These are phyloP conservation scores for Solanum medicagineum DNA, from an alignment of 257 asterid genomes.

Conservation along the genomic window DNA sequence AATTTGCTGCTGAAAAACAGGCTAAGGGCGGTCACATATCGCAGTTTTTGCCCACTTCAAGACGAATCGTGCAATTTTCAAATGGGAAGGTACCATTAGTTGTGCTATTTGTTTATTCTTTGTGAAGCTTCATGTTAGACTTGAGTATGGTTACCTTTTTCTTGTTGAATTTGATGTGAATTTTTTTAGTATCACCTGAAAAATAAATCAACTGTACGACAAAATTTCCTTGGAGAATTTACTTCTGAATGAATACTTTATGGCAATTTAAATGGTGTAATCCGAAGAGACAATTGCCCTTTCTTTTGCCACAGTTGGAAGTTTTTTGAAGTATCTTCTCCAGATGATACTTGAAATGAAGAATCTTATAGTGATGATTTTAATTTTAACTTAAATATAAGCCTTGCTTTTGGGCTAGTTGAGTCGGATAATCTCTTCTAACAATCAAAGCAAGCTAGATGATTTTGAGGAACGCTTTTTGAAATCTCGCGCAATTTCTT, in stretches of 20 bases:
- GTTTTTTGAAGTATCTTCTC: background rate
- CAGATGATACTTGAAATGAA: background rate
- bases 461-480: background rate
- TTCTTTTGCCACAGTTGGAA: background rate
- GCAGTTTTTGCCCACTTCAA: slow-evolving; percentile 85
- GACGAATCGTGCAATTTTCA: slow-evolving; percentile 91
- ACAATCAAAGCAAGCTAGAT: background rate
- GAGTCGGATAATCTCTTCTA: background rate
- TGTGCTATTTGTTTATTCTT: background rate
- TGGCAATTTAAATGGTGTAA: background rate
- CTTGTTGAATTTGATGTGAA: background rate
- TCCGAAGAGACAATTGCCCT: background rate
- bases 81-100: slow-evolving; percentile 56
- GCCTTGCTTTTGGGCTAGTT: background rate
- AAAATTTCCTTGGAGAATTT: background rate
- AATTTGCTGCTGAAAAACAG: slow-evolving; percentile 5
- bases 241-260: background rate
- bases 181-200: background rate
- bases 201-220: background rate
- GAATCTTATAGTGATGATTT: background rate
- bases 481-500: background rate
- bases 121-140: background rate
- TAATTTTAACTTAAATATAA: background rate
- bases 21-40: slow-evolving; percentile 44
- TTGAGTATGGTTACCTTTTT: background rate